Evolutionary conservation across 2,329 filamentous ascomycete species (phyloP).

Genomic region (Didymella pinodella): DNA sequence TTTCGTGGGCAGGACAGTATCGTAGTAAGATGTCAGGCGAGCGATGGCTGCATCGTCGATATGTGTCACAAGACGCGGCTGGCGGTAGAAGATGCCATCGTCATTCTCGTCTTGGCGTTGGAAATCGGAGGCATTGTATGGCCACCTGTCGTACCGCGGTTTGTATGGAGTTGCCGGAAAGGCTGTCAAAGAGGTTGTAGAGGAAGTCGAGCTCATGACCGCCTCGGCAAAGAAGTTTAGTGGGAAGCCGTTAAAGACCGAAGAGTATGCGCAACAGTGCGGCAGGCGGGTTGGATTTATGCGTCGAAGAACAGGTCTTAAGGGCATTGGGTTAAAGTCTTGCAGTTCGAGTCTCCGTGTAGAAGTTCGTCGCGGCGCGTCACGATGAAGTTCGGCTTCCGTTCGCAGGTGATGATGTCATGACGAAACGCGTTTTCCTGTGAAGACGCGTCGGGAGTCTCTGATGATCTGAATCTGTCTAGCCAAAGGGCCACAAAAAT

Average conservation of each 20-base stretch:
- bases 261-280: constrained; percentile 4
- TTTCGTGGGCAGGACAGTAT: constrained; percentile 50
- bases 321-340: constrained; percentile 2
- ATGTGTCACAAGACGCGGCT: constrained; percentile 61
- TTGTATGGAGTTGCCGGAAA: constrained; percentile 27
- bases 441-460: constrained; percentile 15
- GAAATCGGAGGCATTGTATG: constrained; percentile 46
- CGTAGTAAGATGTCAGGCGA: constrained; percentile 57
- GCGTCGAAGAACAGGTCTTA: neutral
- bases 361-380: constrained; percentile 1
- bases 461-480: neutral
- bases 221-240: constrained; percentile 17
- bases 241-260: constrained; percentile 12
- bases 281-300: neutral
- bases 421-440: constrained; percentile 28
- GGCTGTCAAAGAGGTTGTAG: neutral
- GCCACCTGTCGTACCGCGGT: constrained; percentile 34
- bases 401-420: constrained; percentile 31
- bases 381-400: constrained; percentile 1
- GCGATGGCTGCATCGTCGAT: constrained; percentile 61
- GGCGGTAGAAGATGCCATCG: constrained; percentile 52
- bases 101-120: constrained; percentile 47
- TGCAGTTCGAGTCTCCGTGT: neutral
- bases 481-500: neutral
- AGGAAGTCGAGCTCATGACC: constrained; percentile 7